A percentile compares a stretch with the other conserved stretches of the same genome.
These are phyloP conservation scores for Myriosclerotinia scirpicola DNA, from an alignment of 2,329 filamentous ascomycete genomes.

Conservation along the genomic window DNA sequence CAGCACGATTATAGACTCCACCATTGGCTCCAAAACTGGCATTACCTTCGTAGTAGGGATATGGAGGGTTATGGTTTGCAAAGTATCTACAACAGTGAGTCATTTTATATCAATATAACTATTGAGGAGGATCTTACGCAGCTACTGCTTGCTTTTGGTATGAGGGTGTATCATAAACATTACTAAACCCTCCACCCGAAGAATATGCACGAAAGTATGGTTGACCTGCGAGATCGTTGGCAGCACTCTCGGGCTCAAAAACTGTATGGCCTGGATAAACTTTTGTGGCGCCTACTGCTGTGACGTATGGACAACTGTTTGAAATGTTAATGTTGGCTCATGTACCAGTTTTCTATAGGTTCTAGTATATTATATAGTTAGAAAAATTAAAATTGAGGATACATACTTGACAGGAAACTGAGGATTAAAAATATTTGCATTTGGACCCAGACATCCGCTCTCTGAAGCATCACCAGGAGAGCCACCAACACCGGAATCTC, in stretches of 20 bases:
- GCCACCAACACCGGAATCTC: slow-evolving; percentile 47
- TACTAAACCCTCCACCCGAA: slow-evolving; percentile 71
- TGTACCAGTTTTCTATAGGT: no score
- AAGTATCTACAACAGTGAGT: slow-evolving; percentile 30
- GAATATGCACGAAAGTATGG: slow-evolving; percentile 57
- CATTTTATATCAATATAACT: background rate
- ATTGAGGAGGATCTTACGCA: background rate
- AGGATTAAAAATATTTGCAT: slow-evolving; percentile 50
- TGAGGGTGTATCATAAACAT: slow-evolving; percentile 48
- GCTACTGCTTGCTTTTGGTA: slow-evolving; percentile 46
- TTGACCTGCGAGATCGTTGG: slow-evolving; percentile 39
- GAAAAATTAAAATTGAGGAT: background rate
- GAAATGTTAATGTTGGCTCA: background rate
- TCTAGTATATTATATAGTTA: background rate
- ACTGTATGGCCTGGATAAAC: slow-evolving; percentile 43
- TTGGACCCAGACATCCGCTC: slow-evolving; percentile 43
- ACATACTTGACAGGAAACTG: slow-evolving; percentile 40
- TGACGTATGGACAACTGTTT: slow-evolving; percentile 49
- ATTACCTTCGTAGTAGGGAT: slow-evolving; percentile 31
- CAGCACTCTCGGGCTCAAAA: slow-evolving; percentile 45
- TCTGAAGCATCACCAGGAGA: slow-evolving; percentile 38
- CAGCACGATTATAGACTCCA: slow-evolving; percentile 49
- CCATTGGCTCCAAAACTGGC: slow-evolving; percentile 41
- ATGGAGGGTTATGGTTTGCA: slow-evolving; percentile 32
- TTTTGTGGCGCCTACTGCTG: slow-evolving; percentile 53